Conservation (phyloP, 108 stramenopile genomes). For the Pseudonitzschia multiseries region DNA sequence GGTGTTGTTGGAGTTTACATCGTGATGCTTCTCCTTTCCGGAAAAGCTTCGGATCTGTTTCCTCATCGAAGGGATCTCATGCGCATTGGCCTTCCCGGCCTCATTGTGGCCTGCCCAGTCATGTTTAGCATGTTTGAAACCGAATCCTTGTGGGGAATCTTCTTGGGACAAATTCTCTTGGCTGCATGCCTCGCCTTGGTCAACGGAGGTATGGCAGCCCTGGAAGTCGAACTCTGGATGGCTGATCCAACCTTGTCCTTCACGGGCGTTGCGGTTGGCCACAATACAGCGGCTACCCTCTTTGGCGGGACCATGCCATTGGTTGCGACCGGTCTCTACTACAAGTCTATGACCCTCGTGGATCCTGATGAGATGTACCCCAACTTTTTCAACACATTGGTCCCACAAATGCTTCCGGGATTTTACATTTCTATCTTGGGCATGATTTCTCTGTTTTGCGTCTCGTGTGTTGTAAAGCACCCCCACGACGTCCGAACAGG, state of each 20-base stretch:
- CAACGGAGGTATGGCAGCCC: conserved; percentile 64
- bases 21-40: conserved; percentile 40
- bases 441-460: conserved; percentile 35
- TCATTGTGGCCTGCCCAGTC: conserved; percentile 54
- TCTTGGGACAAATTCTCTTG: conserved; percentile 57
- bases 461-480: conserved; percentile 44
- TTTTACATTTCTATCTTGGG: conserved; percentile 59
- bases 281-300: conserved; percentile 53
- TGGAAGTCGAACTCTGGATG: conserved; percentile 75
- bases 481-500: conserved; percentile 66
- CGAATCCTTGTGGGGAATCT: conserved; percentile 45
- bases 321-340: conserved; percentile 60
- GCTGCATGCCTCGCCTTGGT: conserved; percentile 49
- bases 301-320: conserved; percentile 76
- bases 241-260: conserved; percentile 65
- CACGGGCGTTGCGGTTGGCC: conserved; percentile 68
- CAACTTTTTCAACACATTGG: conserved; percentile 33
- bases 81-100: conserved; percentile 54
- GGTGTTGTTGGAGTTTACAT: conserved; percentile 55
- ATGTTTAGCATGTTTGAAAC: conserved; percentile 74
- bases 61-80: conserved; percentile 61
- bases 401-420: conserved; percentile 56
- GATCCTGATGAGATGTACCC: conserved; percentile 27
- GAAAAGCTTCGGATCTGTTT: conserved; percentile 52
- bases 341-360: conserved; percentile 28